A percentile compares a stretch with the other conserved stretches of the same genome.
These are phyloP conservation scores for Metarhizium robertsii DNA, from an alignment of 2,329 filamentous ascomycete species.

Conservation along the genomic window DNA sequence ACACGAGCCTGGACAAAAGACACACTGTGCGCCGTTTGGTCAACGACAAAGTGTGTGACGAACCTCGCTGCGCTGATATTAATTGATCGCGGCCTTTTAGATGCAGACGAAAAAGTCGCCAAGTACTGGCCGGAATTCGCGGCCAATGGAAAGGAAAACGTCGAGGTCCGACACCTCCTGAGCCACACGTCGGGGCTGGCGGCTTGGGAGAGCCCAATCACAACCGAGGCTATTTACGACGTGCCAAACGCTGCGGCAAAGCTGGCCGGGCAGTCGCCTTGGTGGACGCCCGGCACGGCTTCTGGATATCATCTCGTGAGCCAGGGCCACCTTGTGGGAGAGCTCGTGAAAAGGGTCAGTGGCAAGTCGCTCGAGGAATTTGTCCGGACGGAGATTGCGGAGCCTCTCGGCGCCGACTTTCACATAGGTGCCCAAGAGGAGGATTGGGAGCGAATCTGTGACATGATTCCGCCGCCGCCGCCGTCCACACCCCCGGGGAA, in stretches of 20 bases:
- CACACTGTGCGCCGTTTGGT: conserved; percentile 31
- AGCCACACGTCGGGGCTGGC: conserved; percentile 28
- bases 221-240: no score
- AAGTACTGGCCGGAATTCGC: conserved; percentile 38
- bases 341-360: conserved; percentile 10
- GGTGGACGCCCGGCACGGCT: conserved; percentile 33
- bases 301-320: conserved; percentile 31
- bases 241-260: not conserved
- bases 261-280: conserved; percentile 31
- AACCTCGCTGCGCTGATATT: conserved; percentile 28
- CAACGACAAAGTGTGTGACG: conserved; percentile 28
- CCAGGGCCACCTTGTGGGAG: conserved; percentile 32
- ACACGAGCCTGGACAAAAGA: conserved; percentile 27
- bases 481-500: conserved; percentile 5
- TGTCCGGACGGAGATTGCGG: conserved; percentile 24
- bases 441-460: conserved; percentile 30
- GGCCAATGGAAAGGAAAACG: conserved; percentile 28
- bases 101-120: conserved; percentile 25
- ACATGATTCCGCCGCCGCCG: conserved; percentile 19
- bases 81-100: conserved; percentile 8
- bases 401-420: conserved; percentile 35
- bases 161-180: conserved; percentile 19
- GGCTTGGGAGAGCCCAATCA: conserved; percentile 16
- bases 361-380: conserved; percentile 21
- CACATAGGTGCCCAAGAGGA: conserved; percentile 31